Evolutionary conservation across 1,284 basidiomycete genomes (phyloP), one percentile per base, ranked within the genome.

Genomic region (Vanrija humicola): DNA sequence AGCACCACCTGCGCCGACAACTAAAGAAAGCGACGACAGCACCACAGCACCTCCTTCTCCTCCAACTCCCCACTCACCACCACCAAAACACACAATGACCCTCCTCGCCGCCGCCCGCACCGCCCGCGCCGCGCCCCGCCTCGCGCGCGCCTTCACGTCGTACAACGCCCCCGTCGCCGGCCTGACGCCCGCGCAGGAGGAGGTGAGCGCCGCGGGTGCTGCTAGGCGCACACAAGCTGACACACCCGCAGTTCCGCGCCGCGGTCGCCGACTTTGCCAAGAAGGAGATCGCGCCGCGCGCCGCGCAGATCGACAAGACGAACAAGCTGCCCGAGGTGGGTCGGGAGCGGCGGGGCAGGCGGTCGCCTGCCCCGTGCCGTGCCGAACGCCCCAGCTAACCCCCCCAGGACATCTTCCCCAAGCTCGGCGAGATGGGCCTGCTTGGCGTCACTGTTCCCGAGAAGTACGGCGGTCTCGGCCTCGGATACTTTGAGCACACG

Each of bases 401-500:
- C 25, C 14, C 39, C 6, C 68, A 92, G 88, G 87, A 92, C 69
- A 78, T 94, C 18, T 95, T 92, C 88, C 83, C 86, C 64, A 92
- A 92, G 76, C 79, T 95, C 25, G 91, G 92, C 9, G 81, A 83
- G 26, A 94, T 96, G 91, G 80, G 80, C 0, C 58, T 80, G 26
- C 67, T 80, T 34, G 91, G 92, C 39, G 82, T 95, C 39, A 95
- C 92, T 6, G 89, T 88, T 9, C 82, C 85, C 15, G 82, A 87
- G 46, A 80, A 88, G 62, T 89, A 89, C 67, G 85, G 86, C 19
- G 91, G 92, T 5, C 80, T 92, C 42, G 83, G 81, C 3, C 79
- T 89, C 56, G 89, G 89, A 6, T 96, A 95, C 76, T 82, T 94
- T 55, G 84, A 91, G 57, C 92, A 96, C 74, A 87, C 87, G 2